Base-by-base conservation (phyloP, 2,329 filamentous ascomycete species). In the Colletotrichum horii region DNA sequence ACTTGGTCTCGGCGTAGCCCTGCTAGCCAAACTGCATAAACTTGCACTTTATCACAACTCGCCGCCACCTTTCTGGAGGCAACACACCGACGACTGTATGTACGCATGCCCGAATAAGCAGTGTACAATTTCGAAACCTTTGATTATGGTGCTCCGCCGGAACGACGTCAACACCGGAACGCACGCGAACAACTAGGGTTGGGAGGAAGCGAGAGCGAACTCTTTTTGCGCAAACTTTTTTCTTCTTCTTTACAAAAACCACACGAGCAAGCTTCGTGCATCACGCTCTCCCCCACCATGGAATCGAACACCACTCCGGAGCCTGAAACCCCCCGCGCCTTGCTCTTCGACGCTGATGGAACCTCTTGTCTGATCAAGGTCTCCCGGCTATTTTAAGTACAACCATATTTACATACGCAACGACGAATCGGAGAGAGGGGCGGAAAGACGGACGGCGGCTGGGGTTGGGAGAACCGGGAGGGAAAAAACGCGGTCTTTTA, bases 1-100 rank as follows among this genome's bases (percentile, higher is more conserved):
- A 84, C 80, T 73, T 88, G 87, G 87, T 83, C 81, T 60, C 84
- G 87, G 11, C 78, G 76, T 15, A 56, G 67, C 16, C 62, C 75
- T 19, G 56, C 76, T 24, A 74, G 71, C 19, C 76, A 77, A 38
- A 61, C 76, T 28, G 71, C 74, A 70, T 76, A 38, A 70, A n/a
- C 24, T 24, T 16, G 9, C 14, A 26, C 30, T 16, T 60, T 14
- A 32, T 22, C 28, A 34, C 58, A 48, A 48, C n/a, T 52, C 28
- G 3, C 36, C 22, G 34, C 43, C 43, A 52, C 43, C 43, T 22
- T 52, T 52, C 43, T 52, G 43, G 43, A 52, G 43, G 43, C n/a
- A 52, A 22, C n/a, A 52, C 43, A 14, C n/a, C 43, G 43, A 34
- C 24, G 58, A 34, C 58, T 28, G 24, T 61, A 34, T 14, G 26